These are phyloP conservation scores for Coemansia sp. DNA, from an alignment of 192 early-diverging fungal genomes.

Conservation along the genomic window DNA sequence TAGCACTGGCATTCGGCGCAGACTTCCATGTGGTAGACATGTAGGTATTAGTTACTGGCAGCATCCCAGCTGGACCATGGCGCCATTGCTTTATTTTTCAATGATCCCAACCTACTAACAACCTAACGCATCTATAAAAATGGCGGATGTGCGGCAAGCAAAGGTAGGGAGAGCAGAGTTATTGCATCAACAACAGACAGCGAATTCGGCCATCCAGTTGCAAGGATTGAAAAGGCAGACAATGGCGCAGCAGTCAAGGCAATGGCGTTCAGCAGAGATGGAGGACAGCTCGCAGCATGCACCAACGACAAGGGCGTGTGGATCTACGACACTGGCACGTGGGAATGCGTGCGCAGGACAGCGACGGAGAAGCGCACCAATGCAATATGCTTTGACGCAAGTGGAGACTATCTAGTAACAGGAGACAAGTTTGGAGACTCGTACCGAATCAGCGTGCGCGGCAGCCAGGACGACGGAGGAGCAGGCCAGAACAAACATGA, in stretches of 20 bases:
- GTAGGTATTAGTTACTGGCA: constrained; percentile 1
- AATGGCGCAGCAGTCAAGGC: constrained; percentile 49
- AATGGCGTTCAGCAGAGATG: constrained; percentile 61
- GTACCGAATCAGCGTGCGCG: constrained; percentile 37
- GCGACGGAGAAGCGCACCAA: constrained; percentile 70
- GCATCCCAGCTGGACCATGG: too few species aligned
- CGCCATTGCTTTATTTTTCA: too few species aligned
- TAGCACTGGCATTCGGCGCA: constrained; percentile 25
- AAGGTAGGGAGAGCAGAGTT: constrained; percentile 27
- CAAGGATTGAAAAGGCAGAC: constrained; percentile 26
- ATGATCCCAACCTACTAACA: too few species aligned
- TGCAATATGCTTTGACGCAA: constrained; percentile 66
- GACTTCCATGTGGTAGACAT: constrained; percentile 34
- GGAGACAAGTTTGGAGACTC: constrained; percentile 98
- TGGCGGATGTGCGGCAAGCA: background rate
- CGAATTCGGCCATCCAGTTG: background rate
- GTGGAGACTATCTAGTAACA: constrained; percentile 64
- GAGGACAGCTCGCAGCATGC: constrained; percentile 60
- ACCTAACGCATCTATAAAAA: background rate
- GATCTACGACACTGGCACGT: constrained; percentile 63
- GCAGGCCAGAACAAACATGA: constrained; percentile 24
- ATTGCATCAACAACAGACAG: constrained; percentile 25
- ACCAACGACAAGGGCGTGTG: constrained; percentile 68
- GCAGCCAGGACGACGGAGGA: background rate
- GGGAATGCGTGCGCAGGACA: constrained; percentile 57